A percentile compares a stretch with the other conserved stretches of the same genome.
These are phyloP conservation scores for Acephala macrosclerotiorum DNA, from an alignment of 2,329 filamentous ascomycete genomes.

Conservation along the genomic window DNA sequence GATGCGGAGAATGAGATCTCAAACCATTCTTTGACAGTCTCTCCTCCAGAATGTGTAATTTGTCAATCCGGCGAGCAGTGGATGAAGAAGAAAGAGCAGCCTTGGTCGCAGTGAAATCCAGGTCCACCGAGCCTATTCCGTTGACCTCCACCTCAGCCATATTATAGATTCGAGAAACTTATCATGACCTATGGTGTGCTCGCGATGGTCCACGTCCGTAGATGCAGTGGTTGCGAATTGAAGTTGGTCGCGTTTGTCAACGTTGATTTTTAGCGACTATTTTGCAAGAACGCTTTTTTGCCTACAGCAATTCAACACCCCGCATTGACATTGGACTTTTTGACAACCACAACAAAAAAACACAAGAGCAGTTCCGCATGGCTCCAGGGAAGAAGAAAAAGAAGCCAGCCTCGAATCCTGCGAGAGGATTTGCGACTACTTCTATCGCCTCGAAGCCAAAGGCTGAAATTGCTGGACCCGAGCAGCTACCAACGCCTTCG, in stretches of 20 bases:
- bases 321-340: constrained; percentile 17
- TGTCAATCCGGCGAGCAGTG: constrained; percentile 60
- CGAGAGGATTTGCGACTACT: constrained; percentile 91
- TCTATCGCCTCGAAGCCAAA: constrained; percentile 86
- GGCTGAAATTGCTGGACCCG: constrained; percentile 59
- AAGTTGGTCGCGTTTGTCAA: background rate
- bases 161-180: constrained; percentile 44
- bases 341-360: constrained; percentile 19
- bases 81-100: constrained; percentile 67
- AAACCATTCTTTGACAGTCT: constrained; percentile 62
- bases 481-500: constrained; percentile 31
- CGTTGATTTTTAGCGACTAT: constrained; percentile 13
- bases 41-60: constrained; percentile 64
- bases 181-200: constrained; percentile 39
- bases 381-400: constrained; percentile 81
- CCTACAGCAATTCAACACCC: constrained; percentile 21
- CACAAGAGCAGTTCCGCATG: constrained; percentile 55
- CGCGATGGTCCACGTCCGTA: background rate
- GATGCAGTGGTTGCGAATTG: constrained; percentile 3
- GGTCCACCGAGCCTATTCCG: constrained; percentile 54
- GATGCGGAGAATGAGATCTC: constrained; percentile 20
- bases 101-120: constrained; percentile 59
- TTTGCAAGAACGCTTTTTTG: constrained; percentile 12
- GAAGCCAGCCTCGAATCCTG: constrained; percentile 86
- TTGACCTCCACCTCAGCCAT: constrained; percentile 59